A percentile compares a stretch with the other conserved stretches of the same genome.
These are phyloP conservation scores for Torulaspora indica DNA, from an alignment of 805 yeast species.

Conservation along the genomic window DNA sequence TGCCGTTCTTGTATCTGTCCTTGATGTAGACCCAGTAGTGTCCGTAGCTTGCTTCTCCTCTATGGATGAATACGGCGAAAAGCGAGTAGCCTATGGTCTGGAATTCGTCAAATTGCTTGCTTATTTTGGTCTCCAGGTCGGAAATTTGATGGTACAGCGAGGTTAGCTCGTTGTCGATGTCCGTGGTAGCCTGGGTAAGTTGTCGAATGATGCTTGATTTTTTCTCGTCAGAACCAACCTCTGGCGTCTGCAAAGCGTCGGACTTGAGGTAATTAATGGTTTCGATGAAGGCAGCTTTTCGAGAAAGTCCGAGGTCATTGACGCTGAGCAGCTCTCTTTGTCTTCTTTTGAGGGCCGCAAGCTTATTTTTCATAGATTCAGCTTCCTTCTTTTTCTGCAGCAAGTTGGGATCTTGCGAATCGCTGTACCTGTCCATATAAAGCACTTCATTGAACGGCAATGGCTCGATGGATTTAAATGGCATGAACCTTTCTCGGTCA, in stretches of 20 bases:
- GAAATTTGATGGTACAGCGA: conserved; percentile 41
- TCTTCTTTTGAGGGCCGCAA: conserved; percentile 42
- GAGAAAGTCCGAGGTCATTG: conserved; percentile 48
- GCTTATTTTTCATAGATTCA: conserved; percentile 53
- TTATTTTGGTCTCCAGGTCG: conserved; percentile 46
- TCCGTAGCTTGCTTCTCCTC: conserved; percentile 95
- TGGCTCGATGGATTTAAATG: conserved; percentile 78
- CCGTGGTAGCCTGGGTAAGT: conserved; percentile 44
- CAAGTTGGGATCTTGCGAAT: conserved; percentile 54
- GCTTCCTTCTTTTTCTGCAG: conserved; percentile 52
- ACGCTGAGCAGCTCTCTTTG: conserved; percentile 41
- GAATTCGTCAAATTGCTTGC: conserved; percentile 58
- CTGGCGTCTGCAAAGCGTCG: conserved; percentile 41
- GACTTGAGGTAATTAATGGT: conserved; percentile 54
- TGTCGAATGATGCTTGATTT: conserved; percentile 13
- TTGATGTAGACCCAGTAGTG: conserved; percentile 95
- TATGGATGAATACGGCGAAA: conserved; percentile 88
- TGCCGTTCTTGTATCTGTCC: conserved; percentile 54
- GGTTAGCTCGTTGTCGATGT: conserved; percentile 45
- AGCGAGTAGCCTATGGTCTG: conserved; percentile 68
- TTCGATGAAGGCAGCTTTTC: conserved; percentile 49
- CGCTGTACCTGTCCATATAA: conserved; percentile 84
- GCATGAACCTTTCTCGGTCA: conserved; percentile 65
- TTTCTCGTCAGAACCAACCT: conserved; percentile 36
- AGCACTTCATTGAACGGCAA: conserved; percentile 72